Evolutionary conservation across 2,329 filamentous ascomycete genomes (phyloP).

Genomic region (Teratosphaeria viscida): DNA sequence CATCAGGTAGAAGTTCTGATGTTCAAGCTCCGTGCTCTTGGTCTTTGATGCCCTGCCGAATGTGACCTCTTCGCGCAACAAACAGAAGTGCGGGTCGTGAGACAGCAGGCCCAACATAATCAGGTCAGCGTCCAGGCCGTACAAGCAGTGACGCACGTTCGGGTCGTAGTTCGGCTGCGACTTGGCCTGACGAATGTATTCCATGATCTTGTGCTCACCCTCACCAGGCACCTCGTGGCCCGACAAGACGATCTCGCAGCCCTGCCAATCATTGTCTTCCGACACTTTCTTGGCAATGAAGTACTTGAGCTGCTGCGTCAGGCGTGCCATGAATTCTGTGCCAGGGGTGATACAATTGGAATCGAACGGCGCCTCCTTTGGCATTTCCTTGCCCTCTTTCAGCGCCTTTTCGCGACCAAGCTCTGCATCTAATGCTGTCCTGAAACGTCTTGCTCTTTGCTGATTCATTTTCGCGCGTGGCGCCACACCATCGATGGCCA

Average conservation of each 20-base stretch:
- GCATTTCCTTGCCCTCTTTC: constrained; percentile 78
- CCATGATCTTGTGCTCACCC: constrained; percentile 99
- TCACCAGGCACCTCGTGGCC: constrained; percentile 97
- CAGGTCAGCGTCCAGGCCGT: constrained; percentile 91
- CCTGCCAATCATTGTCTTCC: constrained; percentile 95
- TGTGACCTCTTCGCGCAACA: constrained; percentile 93
- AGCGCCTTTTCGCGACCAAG: constrained; percentile 86
- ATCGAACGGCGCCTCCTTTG: constrained; percentile 91
- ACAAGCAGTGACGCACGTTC: constrained; percentile 91
- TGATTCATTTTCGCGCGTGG: constrained; percentile 99
- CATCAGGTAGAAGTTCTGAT: constrained; percentile 97
- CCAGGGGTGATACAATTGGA: constrained; percentile 98
- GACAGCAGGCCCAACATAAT: constrained; percentile 98
- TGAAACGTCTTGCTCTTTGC: constrained; percentile 87
- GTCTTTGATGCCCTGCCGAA: constrained; percentile 80
- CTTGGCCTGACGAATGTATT: constrained; percentile 96
- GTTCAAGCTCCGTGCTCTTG: constrained; percentile 92
- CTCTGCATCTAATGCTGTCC: constrained; percentile 86
- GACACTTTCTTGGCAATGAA: constrained; percentile 99
- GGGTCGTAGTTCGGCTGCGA: constrained; percentile 86
- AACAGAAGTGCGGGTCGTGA: constrained; percentile 95
- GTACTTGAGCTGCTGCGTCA: constrained; percentile 89
- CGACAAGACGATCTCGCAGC: constrained; percentile 88
- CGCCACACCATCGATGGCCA: constrained; percentile 97
- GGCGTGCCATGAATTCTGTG: constrained; percentile 95